A percentile compares a stretch with the other conserved stretches of the same genome.
These are phyloP conservation scores for Penicillium sp. DNA, from an alignment of 2,329 filamentous ascomycete species.

Conservation along the genomic window DNA sequence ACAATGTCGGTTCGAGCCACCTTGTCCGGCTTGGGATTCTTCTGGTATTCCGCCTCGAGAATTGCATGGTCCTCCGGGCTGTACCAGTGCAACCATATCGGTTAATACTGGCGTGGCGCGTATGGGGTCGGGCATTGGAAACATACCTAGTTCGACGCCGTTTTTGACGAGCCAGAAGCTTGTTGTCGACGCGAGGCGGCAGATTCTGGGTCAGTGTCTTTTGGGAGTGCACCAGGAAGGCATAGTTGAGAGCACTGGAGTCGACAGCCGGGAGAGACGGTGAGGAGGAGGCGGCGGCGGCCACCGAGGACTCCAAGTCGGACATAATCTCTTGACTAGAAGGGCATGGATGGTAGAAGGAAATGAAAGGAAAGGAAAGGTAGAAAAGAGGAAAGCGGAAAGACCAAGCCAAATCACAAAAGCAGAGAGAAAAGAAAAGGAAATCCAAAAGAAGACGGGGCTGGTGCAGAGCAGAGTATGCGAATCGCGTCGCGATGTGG, in stretches of 20 bases:
- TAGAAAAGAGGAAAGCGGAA: constrained; percentile 13
- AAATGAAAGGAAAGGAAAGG: not conserved
- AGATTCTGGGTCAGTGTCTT: constrained; percentile 60
- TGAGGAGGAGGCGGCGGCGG: constrained; percentile 38
- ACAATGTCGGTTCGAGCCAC: constrained; percentile 82
- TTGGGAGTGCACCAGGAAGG: constrained; percentile 65
- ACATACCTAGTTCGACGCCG: constrained; percentile 65
- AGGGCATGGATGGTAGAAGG: constrained; percentile 20
- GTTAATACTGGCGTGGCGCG: constrained; percentile 23
- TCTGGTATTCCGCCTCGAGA: constrained; percentile 81
- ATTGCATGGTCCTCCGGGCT: constrained; percentile 88
- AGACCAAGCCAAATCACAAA: constrained; percentile 11
- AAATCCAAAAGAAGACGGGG: constrained; percentile 15
- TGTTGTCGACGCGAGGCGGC: constrained; percentile 63
- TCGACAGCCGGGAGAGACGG: constrained; percentile 38
- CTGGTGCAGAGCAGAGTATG: constrained; percentile 28
- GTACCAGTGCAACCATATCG: constrained; percentile 17
- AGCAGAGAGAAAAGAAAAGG: constrained; percentile 13
- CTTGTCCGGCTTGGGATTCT: constrained; percentile 91
- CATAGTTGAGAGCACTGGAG: constrained; percentile 47
- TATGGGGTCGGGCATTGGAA: constrained; percentile 1
- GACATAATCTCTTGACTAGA: constrained; percentile 35
- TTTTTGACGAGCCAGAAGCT: constrained; percentile 63
- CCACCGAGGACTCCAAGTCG: constrained; percentile 38
- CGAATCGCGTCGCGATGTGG: constrained; percentile 40